A percentile compares a stretch with the other conserved stretches of the same genome.
Conservation (phyloP, 306 rosid species). For the Vachellia collinsii region DNA sequence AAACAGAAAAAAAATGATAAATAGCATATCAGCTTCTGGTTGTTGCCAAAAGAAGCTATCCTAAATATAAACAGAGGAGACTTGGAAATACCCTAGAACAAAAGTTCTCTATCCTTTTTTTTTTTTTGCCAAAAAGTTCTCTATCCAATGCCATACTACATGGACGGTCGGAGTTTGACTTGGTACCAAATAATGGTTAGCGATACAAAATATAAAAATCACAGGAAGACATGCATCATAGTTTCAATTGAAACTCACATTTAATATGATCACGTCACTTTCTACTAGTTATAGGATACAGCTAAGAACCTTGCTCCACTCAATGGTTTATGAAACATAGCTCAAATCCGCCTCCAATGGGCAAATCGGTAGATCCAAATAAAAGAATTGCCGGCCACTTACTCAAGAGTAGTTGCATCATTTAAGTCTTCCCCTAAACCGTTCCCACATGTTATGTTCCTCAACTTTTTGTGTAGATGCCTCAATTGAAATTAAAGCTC, state of each 20-base stretch:
- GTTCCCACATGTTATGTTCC: conserved; percentile 5
- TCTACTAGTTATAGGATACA: not conserved
- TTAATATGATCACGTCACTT: not conserved
- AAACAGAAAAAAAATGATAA: conserved; percentile 30
- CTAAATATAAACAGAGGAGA: conserved; percentile 12
- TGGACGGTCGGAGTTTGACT: too few relatives aligned
- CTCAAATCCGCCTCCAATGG: not conserved
- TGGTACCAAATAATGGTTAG: not conserved
- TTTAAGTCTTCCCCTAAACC: conserved; percentile 17
- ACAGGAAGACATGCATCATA: not conserved
- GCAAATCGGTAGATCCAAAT: not conserved
- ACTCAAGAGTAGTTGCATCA: conserved; percentile 41
- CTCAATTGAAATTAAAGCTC: conserved; percentile 32
- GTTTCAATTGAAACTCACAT: not conserved
- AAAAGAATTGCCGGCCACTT: not conserved
- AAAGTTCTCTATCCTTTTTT: conserved; percentile 18
- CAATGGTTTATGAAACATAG: conserved; percentile 11
- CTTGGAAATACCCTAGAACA: conserved; percentile 31
- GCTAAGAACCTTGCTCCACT: not conserved
- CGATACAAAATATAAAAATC: not conserved
- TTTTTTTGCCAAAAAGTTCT: too few relatives aligned
- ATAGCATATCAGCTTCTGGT: conserved; percentile 7
- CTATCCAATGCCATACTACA: too few relatives aligned
- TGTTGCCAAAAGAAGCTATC: conserved; percentile 29
- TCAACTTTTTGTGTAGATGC: conserved; percentile 35